phyloP scores from a whole-genome alignment of 192 early-diverging fungal genomes.

The Rhizophagus clarus region DNA sequence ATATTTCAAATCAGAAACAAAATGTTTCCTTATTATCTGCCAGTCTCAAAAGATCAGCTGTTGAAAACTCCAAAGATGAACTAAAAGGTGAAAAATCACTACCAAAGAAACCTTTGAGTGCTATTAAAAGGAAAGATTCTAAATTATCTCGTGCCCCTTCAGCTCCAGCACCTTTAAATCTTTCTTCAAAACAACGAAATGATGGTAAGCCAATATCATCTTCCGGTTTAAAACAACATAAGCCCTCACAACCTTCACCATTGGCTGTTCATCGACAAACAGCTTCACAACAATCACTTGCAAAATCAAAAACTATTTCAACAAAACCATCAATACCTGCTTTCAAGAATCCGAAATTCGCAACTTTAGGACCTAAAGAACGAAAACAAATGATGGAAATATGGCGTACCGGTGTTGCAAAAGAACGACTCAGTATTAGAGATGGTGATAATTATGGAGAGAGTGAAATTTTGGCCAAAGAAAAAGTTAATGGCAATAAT shows the following conservation, averaged over 20 bases:
- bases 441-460: neutral
- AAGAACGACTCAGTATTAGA: constrained; percentile 1
- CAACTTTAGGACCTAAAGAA: constrained; percentile 31
- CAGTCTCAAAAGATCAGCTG: constrained; percentile 16
- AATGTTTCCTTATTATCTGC: constrained; percentile 24
- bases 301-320: neutral
- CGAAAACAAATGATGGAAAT: constrained; percentile 46
- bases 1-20: constrained; percentile 1
- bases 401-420: constrained; percentile 44
- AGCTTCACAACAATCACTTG: neutral
- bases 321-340: constrained; percentile 15
- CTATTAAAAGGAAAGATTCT: neutral
- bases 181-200: neutral
- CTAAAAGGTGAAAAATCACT: neutral
- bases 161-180: neutral
- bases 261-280: neutral
- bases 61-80: constrained; percentile 11
- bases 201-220: neutral
- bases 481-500: neutral
- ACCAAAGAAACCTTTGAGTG: neutral
- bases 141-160: neutral
- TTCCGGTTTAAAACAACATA: constrained; percentile 21
- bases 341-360: constrained; percentile 34
- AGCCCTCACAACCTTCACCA: constrained; percentile 26
- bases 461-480: neutral